Evolutionary conservation across 257 asterid species (phyloP), one percentile per base, ranked within the genome.

Genomic region (Solanum corneliomulleri): DNA sequence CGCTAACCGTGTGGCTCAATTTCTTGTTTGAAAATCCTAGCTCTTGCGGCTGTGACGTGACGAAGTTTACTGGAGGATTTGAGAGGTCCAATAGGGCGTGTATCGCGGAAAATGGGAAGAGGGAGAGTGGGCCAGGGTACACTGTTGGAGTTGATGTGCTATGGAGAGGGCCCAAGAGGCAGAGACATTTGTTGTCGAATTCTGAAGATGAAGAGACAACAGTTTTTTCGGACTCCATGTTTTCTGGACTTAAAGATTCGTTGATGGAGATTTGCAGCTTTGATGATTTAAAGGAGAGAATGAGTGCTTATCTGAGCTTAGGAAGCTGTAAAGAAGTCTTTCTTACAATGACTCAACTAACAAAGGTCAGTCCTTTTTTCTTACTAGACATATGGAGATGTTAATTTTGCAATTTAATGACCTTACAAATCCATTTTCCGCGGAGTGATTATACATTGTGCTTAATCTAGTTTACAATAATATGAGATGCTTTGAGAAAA

Each of bases 151-250:
- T 93, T 37, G 98, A 93, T 56, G 97, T 93, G 90, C 93, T 91
- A 11, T 97, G 98, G 98, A 90, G 99, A 64, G 98, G 93, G 41
- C 98, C 99, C 23, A 97, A 97, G 93, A 93, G 99, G 91, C 99
- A 91, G 88, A 94, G 93, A 89, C 91, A 89, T 66, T 88, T 84
- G 87, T 84, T 87, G 11, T 94, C 96, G 93, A 90, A 88, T 44
- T 88, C 85, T 64, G 94, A 85, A 33, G 87, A 88, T 14, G 93
- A 86, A 41, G 93, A 90, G 21, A 86, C 37, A 68, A 88, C 49
- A 76, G 93, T 71, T 6, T 75, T 90, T 87, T 68, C 89, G 16
- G 89, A 89, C 89, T 86, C 90, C 62, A 90, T 35, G 91, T 92
- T 90, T 92, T 87, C 89, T 35, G 94, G 91, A 72, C 86, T 96